Conservation (phyloP, 306 rosid genomes). For the Vicia villosa region DNA sequence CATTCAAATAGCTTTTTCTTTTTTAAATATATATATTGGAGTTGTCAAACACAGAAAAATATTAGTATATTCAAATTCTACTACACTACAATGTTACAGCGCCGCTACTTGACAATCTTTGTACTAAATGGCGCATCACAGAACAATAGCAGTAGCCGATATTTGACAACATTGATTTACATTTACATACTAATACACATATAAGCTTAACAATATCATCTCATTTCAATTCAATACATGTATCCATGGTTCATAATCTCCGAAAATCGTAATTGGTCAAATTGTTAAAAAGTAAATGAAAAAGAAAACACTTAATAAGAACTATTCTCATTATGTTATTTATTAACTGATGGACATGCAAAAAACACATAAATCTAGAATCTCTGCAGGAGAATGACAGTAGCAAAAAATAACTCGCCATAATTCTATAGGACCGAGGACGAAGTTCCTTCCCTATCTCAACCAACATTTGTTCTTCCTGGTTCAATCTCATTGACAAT, state of each 20-base stretch:
- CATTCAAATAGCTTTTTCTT: too few relatives aligned
- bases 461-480: slow-evolving; percentile 87
- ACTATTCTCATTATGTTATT: background rate
- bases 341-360: slow-evolving; percentile 15
- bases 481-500: slow-evolving; percentile 73
- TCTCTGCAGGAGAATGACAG: slow-evolving; percentile 12
- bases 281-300: background rate
- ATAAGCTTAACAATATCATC: background rate
- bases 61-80: too few relatives aligned
- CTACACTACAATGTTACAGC: too few relatives aligned
- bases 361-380: slow-evolving; percentile 24
- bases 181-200: slow-evolving; percentile 10
- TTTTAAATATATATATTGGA: too few relatives aligned
- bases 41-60: too few relatives aligned
- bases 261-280: background rate
- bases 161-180: background rate
- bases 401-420: slow-evolving; percentile 56
- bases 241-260: slow-evolving; percentile 11
- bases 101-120: too few relatives aligned
- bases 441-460: slow-evolving; percentile 91
- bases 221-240: background rate
- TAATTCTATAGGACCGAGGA: slow-evolving; percentile 78
- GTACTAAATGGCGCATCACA: too few relatives aligned
- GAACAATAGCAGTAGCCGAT: background rate
- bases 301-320: background rate